Conservation (phyloP, 495 filamentous ascomycete species). For the Apiosordaria backusii region DNA sequence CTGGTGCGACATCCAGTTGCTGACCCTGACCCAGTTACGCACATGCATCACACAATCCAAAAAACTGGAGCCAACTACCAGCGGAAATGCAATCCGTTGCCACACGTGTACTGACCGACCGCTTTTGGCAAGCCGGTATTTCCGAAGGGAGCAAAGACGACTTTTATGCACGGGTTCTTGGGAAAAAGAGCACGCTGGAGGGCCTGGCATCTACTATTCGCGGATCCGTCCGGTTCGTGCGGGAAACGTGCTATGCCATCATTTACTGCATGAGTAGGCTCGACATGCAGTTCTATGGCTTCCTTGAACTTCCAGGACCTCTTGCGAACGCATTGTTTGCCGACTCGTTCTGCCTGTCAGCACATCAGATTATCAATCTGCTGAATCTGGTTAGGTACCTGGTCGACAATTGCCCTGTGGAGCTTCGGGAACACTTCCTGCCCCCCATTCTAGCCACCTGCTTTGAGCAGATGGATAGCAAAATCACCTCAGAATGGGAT, state of each 20-base stretch:
- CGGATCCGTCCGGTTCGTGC: constrained; percentile 79
- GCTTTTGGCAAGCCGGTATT: constrained; percentile 98
- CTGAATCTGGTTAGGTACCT: constrained; percentile 81
- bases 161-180: constrained; percentile 87
- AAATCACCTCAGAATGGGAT: constrained; percentile 85
- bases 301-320: constrained; percentile 76
- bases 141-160: constrained; percentile 91
- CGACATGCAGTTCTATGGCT: constrained; percentile 83
- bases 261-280: constrained; percentile 89
- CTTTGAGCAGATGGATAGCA: constrained; percentile 80
- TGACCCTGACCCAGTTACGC: constrained; percentile 57
- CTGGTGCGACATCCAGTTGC: background rate
- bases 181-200: constrained; percentile 84
- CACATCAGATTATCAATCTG: constrained; percentile 88
- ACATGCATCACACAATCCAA: constrained; percentile 88
- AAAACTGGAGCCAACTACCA: constrained; percentile 77
- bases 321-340: constrained; percentile 80
- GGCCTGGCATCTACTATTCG: constrained; percentile 91
- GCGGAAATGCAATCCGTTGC: constrained; percentile 74
- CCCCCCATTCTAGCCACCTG: constrained; percentile 79
- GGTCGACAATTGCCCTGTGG: constrained; percentile 84
- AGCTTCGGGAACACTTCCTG: constrained; percentile 72
- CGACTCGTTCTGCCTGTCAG: constrained; percentile 78
- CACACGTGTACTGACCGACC: constrained; percentile 81
- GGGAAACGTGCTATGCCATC: constrained; percentile 90